Evolutionary conservation across 2,329 filamentous ascomycete genomes (phyloP).

Genomic region (Fusarium siculi): DNA sequence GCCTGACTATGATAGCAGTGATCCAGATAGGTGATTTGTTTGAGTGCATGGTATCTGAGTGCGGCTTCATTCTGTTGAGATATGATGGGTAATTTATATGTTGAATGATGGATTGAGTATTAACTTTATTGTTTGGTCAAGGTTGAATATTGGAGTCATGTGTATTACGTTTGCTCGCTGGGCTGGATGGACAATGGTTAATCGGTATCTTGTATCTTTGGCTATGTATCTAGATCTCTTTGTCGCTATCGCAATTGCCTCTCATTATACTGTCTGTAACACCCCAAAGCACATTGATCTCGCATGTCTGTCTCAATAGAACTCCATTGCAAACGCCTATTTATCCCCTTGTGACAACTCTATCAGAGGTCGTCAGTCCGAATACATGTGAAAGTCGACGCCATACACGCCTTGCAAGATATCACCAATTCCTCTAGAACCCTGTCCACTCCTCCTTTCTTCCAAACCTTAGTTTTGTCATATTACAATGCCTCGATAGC

Average conservation of each 20-base stretch:
- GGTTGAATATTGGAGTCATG: background rate
- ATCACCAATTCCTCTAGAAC: conserved; percentile 1
- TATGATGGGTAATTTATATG: background rate
- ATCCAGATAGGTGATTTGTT: background rate
- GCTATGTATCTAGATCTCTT: conserved; percentile 1
- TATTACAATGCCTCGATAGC: conserved; percentile 67
- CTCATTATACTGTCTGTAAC: background rate
- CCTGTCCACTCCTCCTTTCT: background rate
- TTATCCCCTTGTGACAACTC: conserved; percentile 28
- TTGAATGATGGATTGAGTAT: background rate
- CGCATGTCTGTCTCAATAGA: background rate
- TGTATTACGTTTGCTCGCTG: too few species aligned
- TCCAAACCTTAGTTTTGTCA: background rate
- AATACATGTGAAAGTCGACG: conserved; percentile 21
- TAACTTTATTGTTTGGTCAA: background rate
- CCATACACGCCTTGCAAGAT: conserved; percentile 27
- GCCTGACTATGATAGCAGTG: background rate
- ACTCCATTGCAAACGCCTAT: conserved; percentile 33
- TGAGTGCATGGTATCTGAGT: too few species aligned
- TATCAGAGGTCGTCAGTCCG: conserved; percentile 16
- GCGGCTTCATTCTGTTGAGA: background rate
- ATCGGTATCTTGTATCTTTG: background rate
- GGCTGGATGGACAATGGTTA: background rate
- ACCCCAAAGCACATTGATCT: background rate
- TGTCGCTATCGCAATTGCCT: background rate